Percentiles rank a stretch among this genome's conserved stretches.
Evolutionary conservation across 768 basidiomycete species (phyloP).

Genomic region (Boletellus emodensis): DNA sequence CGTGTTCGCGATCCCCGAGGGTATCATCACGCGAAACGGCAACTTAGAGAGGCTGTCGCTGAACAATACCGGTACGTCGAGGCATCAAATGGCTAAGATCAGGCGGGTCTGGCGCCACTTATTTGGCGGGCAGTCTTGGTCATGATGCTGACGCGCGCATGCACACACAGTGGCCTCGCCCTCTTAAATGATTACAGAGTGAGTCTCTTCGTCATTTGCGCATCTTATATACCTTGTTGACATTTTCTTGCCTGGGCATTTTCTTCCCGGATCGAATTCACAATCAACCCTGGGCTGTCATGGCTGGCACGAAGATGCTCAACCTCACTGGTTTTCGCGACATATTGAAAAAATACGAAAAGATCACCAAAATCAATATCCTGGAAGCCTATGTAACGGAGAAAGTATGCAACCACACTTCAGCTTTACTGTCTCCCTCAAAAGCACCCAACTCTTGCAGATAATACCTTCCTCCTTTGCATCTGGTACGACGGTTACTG

Average conservation of each 20-base stretch:
- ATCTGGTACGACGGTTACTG: slow-evolving; percentile 54
- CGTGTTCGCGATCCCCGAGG: slow-evolving; percentile 60
- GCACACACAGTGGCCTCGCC: neutral
- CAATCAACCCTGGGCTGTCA: neutral
- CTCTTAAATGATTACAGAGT: neutral
- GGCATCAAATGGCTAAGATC: neutral
- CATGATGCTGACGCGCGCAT: neutral
- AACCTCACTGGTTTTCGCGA: slow-evolving; percentile 90
- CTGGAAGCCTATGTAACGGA: slow-evolving; percentile 81
- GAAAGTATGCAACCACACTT: slow-evolving; percentile 42
- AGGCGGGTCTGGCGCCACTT: too few relatives aligned
- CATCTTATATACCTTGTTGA: neutral
- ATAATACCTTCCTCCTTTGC: slow-evolving; percentile 68
- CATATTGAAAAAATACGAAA: slow-evolving; percentile 83
- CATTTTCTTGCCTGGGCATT: neutral
- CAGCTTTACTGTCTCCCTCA: neutral
- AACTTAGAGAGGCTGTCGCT: slow-evolving; percentile 73
- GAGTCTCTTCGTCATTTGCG: neutral
- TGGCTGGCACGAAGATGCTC: slow-evolving; percentile 48
- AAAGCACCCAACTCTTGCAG: slow-evolving; percentile 29
- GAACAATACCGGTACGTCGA: slow-evolving; percentile 70
- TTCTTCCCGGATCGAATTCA: neutral
- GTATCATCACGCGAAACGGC: slow-evolving; percentile 77
- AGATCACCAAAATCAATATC: slow-evolving; percentile 66
- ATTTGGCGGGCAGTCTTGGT: too few relatives aligned